phyloP scores from a whole-genome alignment of 2,329 filamentous ascomycete genomes.

The Colletotrichum sp. region DNA sequence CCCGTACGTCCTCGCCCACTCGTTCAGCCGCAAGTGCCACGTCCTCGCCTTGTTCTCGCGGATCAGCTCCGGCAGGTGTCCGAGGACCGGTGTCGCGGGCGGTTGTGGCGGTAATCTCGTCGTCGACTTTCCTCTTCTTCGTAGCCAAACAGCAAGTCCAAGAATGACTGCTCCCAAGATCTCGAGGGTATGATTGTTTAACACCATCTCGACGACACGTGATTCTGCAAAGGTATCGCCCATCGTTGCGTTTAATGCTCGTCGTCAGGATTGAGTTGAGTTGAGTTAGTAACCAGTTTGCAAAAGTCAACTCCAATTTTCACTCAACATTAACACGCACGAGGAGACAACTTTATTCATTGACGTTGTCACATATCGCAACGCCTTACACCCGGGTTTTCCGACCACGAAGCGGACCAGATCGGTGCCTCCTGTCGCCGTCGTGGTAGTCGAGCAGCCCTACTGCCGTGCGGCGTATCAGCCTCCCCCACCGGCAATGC shows the following conservation, averaged over 20 bases:
- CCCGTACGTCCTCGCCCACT: not conserved
- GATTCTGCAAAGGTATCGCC: not conserved
- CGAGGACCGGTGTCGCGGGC: not conserved
- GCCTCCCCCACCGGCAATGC: not conserved
- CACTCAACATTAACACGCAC: accelerated
- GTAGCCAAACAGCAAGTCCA: not conserved
- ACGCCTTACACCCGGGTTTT: not conserved
- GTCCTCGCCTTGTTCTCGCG: not conserved
- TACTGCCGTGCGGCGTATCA: not conserved
- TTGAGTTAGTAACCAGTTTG: not conserved
- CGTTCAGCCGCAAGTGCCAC: not conserved
- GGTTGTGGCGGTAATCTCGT: not conserved
- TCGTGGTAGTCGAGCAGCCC: not conserved
- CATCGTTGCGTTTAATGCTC: not conserved
- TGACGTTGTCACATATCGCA: not conserved
- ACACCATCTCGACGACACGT: accelerated
- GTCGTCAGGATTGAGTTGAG: not conserved
- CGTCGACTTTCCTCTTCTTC: not conserved
- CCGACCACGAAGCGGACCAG: not conserved
- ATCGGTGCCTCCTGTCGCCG: not conserved
- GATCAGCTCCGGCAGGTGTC: not conserved
- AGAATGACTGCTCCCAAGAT: not conserved
- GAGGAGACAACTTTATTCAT: not conserved
- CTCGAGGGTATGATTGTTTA: accelerated
- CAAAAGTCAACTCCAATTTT: not conserved